A percentile compares a stretch with the other conserved stretches of the same genome.
Evolutionary conservation across 768 basidiomycete genomes (phyloP).

Genomic region (Zangia roseola): DNA sequence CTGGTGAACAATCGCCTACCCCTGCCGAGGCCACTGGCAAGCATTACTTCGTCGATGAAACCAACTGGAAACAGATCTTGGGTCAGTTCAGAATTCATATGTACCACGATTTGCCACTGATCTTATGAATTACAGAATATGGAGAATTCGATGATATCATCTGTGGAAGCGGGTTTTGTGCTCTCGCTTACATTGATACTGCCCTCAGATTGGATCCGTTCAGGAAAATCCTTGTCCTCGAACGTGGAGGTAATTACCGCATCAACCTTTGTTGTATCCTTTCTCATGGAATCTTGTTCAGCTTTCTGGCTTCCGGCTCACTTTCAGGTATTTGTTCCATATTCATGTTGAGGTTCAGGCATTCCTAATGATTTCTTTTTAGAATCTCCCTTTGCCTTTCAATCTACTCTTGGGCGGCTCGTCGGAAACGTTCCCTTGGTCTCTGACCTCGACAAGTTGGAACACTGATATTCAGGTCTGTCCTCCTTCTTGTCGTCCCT

Average conservation of each 20-base stretch:
- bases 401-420: constrained; percentile 1
- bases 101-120: background rate
- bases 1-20: background rate
- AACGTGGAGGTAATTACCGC: constrained; percentile 7
- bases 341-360: background rate
- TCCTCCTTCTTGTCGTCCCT: background rate
- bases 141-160: constrained; percentile 11
- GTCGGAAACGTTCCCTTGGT: constrained; percentile 9
- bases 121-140: background rate
- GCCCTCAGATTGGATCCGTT: constrained; percentile 12
- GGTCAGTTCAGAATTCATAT: background rate
- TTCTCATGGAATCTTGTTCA: background rate
- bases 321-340: constrained; percentile 2
- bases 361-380: background rate
- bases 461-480: constrained; percentile 5
- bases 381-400: constrained; percentile 12
- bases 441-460: constrained; percentile 1
- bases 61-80: constrained; percentile 3
- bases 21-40: constrained; percentile 6
- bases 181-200: constrained; percentile 17
- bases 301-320: constrained; percentile 11
- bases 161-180: constrained; percentile 12
- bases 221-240: constrained; percentile 17
- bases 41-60: constrained; percentile 7
- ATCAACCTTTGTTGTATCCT: background rate